phyloP scores from a whole-genome alignment of 2,329 filamentous ascomycete genomes.

The Epicoccum sorghinum region DNA sequence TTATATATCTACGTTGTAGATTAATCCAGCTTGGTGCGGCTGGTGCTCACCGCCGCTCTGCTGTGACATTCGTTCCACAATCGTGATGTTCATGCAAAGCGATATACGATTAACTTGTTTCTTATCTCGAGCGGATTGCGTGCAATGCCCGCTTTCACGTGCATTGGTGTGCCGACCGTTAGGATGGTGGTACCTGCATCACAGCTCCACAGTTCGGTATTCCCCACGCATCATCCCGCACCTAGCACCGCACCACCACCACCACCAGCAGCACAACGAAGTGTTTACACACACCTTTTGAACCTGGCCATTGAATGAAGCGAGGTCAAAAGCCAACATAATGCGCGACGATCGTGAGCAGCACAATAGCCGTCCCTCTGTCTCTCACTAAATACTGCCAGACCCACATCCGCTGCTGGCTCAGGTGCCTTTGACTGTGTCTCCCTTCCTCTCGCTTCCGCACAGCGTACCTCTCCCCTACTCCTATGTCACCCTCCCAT shows the following conservation, averaged over 20 bases:
- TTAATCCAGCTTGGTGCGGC: slow-evolving; percentile 17
- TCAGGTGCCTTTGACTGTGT: slow-evolving; percentile 91
- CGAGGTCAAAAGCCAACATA: background rate
- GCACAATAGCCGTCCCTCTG: background rate
- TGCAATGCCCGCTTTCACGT: slow-evolving; percentile 3
- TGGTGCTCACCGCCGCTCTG: background rate
- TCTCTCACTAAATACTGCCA: slow-evolving; percentile 28
- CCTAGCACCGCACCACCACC: slow-evolving; percentile 4
- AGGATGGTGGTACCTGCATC: slow-evolving; percentile 24
- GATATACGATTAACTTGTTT: background rate
- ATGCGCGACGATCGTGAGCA: slow-evolving; percentile 15
- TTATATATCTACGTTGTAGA: slow-evolving; percentile 19
- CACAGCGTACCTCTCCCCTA: slow-evolving; percentile 91
- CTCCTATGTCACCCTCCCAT: slow-evolving; percentile 90
- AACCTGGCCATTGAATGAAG: background rate
- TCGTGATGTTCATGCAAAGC: background rate
- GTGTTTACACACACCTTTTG: background rate
- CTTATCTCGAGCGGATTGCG: background rate
- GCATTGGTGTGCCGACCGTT: background rate
- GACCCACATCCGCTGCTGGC: slow-evolving; percentile 83
- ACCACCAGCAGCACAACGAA: background rate
- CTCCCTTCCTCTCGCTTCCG: slow-evolving; percentile 90
- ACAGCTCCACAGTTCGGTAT: slow-evolving; percentile 14
- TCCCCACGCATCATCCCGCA: slow-evolving; percentile 16
- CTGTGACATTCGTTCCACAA: background rate